phyloP scores from a whole-genome alignment of 1,284 basidiomycete species.

The Ganoderma meredithae region DNA sequence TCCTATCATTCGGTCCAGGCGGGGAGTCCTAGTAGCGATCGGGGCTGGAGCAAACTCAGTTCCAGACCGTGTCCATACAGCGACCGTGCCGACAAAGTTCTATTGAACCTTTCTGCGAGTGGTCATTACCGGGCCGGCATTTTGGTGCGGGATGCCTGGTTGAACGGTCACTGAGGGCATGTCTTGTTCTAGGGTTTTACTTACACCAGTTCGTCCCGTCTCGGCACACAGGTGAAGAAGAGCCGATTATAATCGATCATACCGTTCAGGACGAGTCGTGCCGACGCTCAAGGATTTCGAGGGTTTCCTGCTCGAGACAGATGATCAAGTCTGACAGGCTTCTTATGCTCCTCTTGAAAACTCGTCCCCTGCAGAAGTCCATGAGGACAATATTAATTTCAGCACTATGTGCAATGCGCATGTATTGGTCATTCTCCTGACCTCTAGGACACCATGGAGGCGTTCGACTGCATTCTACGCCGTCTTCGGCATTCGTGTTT shows the following conservation, averaged over 20 bases:
- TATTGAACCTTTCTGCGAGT: slow-evolving; percentile 53
- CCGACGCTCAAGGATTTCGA: slow-evolving; percentile 29
- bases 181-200: slow-evolving; percentile 52
- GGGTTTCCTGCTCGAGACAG: not conserved
- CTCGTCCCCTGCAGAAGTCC: slow-evolving; percentile 57
- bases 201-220: slow-evolving; percentile 52
- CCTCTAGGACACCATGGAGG: slow-evolving; percentile 55
- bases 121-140: slow-evolving; percentile 60
- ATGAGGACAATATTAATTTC: slow-evolving; percentile 53
- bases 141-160: slow-evolving; percentile 19
- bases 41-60: slow-evolving; percentile 58
- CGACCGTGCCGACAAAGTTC: slow-evolving; percentile 52
- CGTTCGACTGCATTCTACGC: slow-evolving; percentile 57
- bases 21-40: slow-evolving; percentile 57
- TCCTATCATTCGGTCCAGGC: slow-evolving; percentile 52
- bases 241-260: slow-evolving; percentile 1
- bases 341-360: slow-evolving; percentile 65
- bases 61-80: slow-evolving; percentile 50
- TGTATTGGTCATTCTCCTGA: not conserved
- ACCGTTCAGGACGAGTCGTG: slow-evolving; percentile 58
- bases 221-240: not conserved
- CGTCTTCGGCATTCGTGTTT: slow-evolving; percentile 59
- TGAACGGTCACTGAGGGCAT: not conserved
- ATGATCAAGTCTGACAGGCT: slow-evolving; percentile 45
- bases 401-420: not conserved